Conservation (phyloP, 768 basidiomycete species). For the Imleria badia region DNA sequence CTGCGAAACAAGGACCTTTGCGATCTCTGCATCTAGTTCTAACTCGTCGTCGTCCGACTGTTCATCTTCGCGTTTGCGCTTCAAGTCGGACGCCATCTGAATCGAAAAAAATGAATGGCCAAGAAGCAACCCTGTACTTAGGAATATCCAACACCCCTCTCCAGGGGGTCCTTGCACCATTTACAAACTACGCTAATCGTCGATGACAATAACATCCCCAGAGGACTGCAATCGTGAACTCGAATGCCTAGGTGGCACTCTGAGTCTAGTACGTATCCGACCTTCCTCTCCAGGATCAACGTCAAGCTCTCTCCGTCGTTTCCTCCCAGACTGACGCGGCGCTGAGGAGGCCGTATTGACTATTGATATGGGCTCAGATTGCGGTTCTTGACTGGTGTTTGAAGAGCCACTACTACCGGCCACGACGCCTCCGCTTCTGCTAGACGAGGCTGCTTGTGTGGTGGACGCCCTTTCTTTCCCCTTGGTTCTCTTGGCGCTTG, state of each 20-base stretch:
- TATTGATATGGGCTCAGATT: slow-evolving; percentile 27
- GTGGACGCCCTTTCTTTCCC: slow-evolving; percentile 36
- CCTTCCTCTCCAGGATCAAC: slow-evolving; percentile 33
- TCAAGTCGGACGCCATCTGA: slow-evolving; percentile 23
- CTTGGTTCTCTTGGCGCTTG: slow-evolving; percentile 27
- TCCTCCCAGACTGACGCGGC: slow-evolving; percentile 28
- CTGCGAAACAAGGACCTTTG: slow-evolving; percentile 16
- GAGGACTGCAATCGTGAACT: slow-evolving; percentile 17
- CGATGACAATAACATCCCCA: slow-evolving; percentile 48
- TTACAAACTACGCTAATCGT: slow-evolving; percentile 25
- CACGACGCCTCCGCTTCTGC: not conserved
- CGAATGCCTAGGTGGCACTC: slow-evolving; percentile 9
- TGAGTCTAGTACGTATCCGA: slow-evolving; percentile 21
- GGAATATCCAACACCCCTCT: slow-evolving; percentile 14
- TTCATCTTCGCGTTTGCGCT: slow-evolving; percentile 27
- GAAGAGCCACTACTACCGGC: slow-evolving; percentile 16
- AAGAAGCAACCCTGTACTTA: not conserved
- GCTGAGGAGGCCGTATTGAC: slow-evolving; percentile 21
- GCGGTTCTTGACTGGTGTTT: slow-evolving; percentile 13
- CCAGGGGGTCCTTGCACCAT: not conserved
- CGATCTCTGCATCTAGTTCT: not conserved
- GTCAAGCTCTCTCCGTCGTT: slow-evolving; percentile 37
- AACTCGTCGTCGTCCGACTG: not conserved
- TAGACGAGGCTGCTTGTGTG: slow-evolving; percentile 3
- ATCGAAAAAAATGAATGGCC: not conserved